Evolutionary conservation across 2,329 filamentous ascomycete genomes (phyloP).

Genomic region (Fusarium coicis): DNA sequence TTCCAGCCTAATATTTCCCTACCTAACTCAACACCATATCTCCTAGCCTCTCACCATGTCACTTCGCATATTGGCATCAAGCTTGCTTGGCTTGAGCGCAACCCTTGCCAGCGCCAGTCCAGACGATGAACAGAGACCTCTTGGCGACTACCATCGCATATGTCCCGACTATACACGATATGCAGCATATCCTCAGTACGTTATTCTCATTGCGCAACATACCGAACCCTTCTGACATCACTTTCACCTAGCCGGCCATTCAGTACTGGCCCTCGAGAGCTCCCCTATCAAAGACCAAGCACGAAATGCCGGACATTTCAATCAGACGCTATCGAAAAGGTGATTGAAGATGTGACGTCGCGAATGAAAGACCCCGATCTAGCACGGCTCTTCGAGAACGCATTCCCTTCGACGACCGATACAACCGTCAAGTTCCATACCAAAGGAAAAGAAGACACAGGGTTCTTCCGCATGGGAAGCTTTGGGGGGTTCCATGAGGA

Average conservation of each 20-base stretch:
- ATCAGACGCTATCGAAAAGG: conserved; percentile 85
- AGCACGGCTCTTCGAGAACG: conserved; percentile 92
- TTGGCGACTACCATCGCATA: conserved; percentile 43
- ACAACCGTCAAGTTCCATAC: conserved; percentile 91
- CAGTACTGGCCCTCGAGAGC: conserved; percentile 79
- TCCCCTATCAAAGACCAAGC: conserved; percentile 89
- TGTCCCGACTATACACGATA: conserved; percentile 57
- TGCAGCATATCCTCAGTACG: conserved; percentile 54
- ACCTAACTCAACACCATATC: background rate
- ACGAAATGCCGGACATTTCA: conserved; percentile 87
- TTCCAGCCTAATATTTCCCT: background rate
- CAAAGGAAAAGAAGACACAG: conserved; percentile 61
- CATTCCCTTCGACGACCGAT: conserved; percentile 86
- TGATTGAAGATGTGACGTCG: conserved; percentile 83
- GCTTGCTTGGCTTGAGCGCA: conserved; percentile 43
- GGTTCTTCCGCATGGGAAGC: conserved; percentile 50
- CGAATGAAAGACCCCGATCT: conserved; percentile 87
- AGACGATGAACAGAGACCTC: conserved; percentile 38
- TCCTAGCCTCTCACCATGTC: conserved; percentile 36
- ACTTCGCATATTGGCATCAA: conserved; percentile 41
- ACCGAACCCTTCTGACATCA: conserved; percentile 5
- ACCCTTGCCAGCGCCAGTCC: conserved; percentile 33
- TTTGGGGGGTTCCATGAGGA: conserved; percentile 55
- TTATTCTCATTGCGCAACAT: background rate
- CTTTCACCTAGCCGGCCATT: conserved; percentile 72